Evolutionary conservation across 2,329 filamentous ascomycete species (phyloP).

Genomic region (Paraconiothyrium sp.): DNA sequence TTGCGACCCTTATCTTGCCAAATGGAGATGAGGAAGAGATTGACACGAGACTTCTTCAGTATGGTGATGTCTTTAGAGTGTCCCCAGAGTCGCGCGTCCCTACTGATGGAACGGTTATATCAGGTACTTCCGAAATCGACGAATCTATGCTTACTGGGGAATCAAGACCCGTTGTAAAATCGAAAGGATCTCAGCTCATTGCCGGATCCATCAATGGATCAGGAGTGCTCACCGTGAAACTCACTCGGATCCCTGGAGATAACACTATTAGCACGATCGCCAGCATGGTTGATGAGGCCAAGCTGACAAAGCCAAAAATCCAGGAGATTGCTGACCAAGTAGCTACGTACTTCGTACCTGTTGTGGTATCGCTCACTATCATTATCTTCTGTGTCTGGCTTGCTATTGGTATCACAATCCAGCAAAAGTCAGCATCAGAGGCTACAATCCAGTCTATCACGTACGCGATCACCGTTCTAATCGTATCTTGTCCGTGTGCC

Average conservation of each 20-base stretch:
- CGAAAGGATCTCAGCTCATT: slow-evolving; percentile 62
- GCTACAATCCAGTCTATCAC: slow-evolving; percentile 71
- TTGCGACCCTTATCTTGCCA: slow-evolving; percentile 61
- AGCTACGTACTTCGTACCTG: slow-evolving; percentile 75
- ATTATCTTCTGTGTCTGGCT: slow-evolving; percentile 73
- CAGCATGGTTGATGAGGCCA: slow-evolving; percentile 75
- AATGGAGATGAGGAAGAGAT: slow-evolving; percentile 60
- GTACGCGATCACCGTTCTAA: slow-evolving; percentile 75
- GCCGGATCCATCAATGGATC: slow-evolving; percentile 70
- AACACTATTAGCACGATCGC: slow-evolving; percentile 78
- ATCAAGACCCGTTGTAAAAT: slow-evolving; percentile 67
- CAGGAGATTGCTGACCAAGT: slow-evolving; percentile 75
- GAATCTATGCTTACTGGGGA: slow-evolving; percentile 85
- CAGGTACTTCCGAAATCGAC: slow-evolving; percentile 72
- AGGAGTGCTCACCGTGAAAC: slow-evolving; percentile 58
- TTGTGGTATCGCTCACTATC: slow-evolving; percentile 66
- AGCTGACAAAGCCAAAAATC: slow-evolving; percentile 72
- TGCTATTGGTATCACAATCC: slow-evolving; percentile 60
- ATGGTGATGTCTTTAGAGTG: slow-evolving; percentile 73
- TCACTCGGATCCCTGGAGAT: slow-evolving; percentile 71
- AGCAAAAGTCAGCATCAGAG: slow-evolving; percentile 50
- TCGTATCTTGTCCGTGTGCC: slow-evolving; percentile 83
- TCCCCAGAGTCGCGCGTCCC: slow-evolving; percentile 67
- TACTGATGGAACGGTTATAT: slow-evolving; percentile 74
- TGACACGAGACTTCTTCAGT: slow-evolving; percentile 74